Conservation (phyloP, 768 basidiomycete species). For the Rickenella mellea region DNA sequence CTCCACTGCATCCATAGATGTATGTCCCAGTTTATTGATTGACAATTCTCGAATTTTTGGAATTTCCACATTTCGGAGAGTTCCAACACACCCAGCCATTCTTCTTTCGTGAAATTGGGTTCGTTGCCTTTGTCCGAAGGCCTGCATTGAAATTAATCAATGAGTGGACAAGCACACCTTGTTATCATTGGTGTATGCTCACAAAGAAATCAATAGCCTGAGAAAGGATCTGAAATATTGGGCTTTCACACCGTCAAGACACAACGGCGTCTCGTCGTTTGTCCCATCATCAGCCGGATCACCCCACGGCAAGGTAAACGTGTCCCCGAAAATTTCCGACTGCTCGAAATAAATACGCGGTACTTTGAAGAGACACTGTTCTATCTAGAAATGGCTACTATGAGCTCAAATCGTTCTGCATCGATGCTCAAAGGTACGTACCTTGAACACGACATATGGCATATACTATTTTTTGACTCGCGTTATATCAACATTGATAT, state of each 20-base stretch:
- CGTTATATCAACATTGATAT: too few species aligned
- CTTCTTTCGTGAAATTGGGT: too few species aligned
- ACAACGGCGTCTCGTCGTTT: slow-evolving; percentile 20
- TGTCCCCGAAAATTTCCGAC: slow-evolving; percentile 17
- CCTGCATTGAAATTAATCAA: too few species aligned
- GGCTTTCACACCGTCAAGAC: slow-evolving; percentile 16
- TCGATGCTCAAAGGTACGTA: too few species aligned
- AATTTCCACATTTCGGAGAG: slow-evolving; percentile 33
- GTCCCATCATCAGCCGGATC: slow-evolving; percentile 18
- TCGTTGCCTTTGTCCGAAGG: too few species aligned
- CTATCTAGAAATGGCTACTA: too few species aligned
- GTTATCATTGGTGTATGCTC: too few species aligned
- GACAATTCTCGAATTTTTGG: slow-evolving; percentile 27
- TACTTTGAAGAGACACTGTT: slow-evolving; percentile 27
- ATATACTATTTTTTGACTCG: too few species aligned
- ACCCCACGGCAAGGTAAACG: slow-evolving; percentile 23
- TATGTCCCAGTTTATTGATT: slow-evolving; percentile 28
- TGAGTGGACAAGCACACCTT: too few species aligned
- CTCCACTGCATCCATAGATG: slow-evolving; percentile 24
- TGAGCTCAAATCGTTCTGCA: too few species aligned
- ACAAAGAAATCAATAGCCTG: slow-evolving; percentile 18
- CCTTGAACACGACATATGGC: too few species aligned
- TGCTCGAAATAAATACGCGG: slow-evolving; percentile 24
- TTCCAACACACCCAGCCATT: slow-evolving; percentile 31
- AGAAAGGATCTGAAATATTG: slow-evolving; percentile 17